Evolutionary conservation across 225 moss, liverwort and hornwort species (phyloP).

Genomic region (Polytrichum commune): DNA sequence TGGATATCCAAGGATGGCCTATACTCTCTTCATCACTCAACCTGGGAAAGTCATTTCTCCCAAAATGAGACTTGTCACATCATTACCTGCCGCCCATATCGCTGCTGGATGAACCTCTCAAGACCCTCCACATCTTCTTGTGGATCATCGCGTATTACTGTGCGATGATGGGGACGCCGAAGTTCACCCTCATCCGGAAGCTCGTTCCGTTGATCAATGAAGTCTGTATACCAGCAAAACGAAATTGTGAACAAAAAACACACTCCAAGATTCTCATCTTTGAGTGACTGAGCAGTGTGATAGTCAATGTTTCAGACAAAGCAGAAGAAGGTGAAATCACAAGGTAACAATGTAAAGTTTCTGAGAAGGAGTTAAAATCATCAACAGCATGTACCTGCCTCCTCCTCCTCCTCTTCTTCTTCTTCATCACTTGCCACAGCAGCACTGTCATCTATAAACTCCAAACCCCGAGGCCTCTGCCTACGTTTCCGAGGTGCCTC

Average conservation of each 20-base stretch:
- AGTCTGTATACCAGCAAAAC: constrained; percentile 46
- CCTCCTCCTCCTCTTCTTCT: constrained; percentile 81
- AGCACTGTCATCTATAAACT: constrained; percentile 85
- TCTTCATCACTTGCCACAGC: constrained; percentile 96
- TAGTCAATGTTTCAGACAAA: too few relatives aligned
- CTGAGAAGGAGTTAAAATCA: neutral
- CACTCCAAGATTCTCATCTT: too few relatives aligned
- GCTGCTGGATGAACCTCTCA: constrained; percentile 86
- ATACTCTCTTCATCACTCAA: too few relatives aligned
- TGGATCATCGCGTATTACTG: constrained; percentile 74
- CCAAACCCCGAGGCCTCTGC: constrained; percentile 68
- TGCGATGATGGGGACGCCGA: constrained; percentile 65
- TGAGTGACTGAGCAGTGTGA: too few relatives aligned
- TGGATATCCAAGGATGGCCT: too few relatives aligned
- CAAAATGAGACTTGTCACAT: too few relatives aligned
- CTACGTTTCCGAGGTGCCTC: constrained; percentile 79
- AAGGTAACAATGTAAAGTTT: neutral
- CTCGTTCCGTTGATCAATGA: constrained; percentile 76
- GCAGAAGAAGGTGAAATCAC: too few relatives aligned
- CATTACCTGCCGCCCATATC: constrained; percentile 74
- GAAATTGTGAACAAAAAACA: neutral
- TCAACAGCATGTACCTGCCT: constrained; percentile 52
- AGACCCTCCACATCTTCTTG: constrained; percentile 96
- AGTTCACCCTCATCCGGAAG: constrained; percentile 65
- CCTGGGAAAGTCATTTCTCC: too few relatives aligned